phyloP scores from a whole-genome alignment of 1,139 yeast species.

The Candida albicans region DNA sequence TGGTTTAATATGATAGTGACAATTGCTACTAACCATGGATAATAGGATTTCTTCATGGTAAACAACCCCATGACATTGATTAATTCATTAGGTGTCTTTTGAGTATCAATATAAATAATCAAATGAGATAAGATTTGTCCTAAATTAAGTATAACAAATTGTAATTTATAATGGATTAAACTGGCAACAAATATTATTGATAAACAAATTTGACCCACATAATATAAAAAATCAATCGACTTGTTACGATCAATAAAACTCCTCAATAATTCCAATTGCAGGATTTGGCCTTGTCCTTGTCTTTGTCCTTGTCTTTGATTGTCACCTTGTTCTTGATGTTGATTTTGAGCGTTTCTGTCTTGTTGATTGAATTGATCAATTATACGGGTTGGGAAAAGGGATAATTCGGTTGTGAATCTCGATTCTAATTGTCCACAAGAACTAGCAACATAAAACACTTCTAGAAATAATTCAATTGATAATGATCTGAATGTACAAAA shows the following conservation, averaged over 20 bases:
- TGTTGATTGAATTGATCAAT: conserved; percentile 16
- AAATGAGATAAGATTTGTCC: conserved; percentile 29
- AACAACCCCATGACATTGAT: conserved; percentile 30
- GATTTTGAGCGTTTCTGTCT: no score
- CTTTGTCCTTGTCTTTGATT: no score
- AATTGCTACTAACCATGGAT: conserved; percentile 27
- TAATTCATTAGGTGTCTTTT: conserved; percentile 25
- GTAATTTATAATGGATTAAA: conserved; percentile 18
- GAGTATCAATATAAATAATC: conserved; percentile 32
- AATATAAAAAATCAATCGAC: conserved; percentile 34
- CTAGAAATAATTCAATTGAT: conserved; percentile 21
- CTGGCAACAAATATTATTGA: conserved; percentile 23
- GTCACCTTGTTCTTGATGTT: no score
- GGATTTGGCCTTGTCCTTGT: no score
- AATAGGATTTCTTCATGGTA: conserved; percentile 23
- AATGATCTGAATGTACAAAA: conserved; percentile 36
- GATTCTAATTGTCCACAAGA: conserved; percentile 24
- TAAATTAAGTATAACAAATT: conserved; percentile 16
- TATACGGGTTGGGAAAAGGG: conserved; percentile 21
- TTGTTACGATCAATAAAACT: conserved; percentile 20
- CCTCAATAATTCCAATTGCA: conserved; percentile 18
- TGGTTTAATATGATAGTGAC: conserved; percentile 17
- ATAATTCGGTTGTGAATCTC: conserved; percentile 15
- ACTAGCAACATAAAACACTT: conserved; percentile 19
- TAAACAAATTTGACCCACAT: conserved; percentile 24